Conservation (phyloP, 345 rosid species). For the Bruguiera sexangula region DNA sequence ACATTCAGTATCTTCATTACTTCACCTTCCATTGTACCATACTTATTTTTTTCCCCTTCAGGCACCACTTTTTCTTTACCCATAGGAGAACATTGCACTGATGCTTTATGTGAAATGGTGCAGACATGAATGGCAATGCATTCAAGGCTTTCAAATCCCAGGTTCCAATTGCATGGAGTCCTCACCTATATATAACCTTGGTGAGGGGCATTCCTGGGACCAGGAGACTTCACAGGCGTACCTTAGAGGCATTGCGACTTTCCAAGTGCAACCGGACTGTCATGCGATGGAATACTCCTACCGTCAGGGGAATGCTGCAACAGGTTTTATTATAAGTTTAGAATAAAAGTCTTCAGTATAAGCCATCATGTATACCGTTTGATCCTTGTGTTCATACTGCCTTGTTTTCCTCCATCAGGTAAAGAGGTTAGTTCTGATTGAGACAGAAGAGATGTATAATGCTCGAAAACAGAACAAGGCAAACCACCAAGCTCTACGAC, state of each 20-base stretch:
- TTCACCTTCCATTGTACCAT: no score
- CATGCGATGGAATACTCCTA: slow-evolving; percentile 55
- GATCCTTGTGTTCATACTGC: neutral
- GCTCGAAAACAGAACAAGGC: slow-evolving; percentile 64
- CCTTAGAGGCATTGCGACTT: slow-evolving; percentile 69
- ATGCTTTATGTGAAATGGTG: neutral
- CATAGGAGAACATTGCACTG: neutral
- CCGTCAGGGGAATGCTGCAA: slow-evolving; percentile 70
- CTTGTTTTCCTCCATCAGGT: slow-evolving; percentile 37
- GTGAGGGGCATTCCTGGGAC: slow-evolving; percentile 87
- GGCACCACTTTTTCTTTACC: neutral
- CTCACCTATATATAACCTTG: slow-evolving; percentile 60
- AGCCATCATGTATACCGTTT: neutral
- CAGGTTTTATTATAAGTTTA: slow-evolving; percentile 39
- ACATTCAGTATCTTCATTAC: no score
- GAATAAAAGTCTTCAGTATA: neutral
- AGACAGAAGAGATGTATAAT: slow-evolving; percentile 75
- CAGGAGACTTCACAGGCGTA: slow-evolving; percentile 74
- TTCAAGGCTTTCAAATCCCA: slow-evolving; percentile 72
- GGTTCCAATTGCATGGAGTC: slow-evolving; percentile 63
- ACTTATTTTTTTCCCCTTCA: neutral
- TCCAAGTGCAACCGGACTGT: slow-evolving; percentile 73
- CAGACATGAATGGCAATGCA: slow-evolving; percentile 49
- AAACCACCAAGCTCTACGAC: slow-evolving; percentile 52
- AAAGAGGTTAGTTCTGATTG: slow-evolving; percentile 67